phyloP scores from a whole-genome alignment of 176 grass and related monocot genomes.

The Carex parvula region DNA sequence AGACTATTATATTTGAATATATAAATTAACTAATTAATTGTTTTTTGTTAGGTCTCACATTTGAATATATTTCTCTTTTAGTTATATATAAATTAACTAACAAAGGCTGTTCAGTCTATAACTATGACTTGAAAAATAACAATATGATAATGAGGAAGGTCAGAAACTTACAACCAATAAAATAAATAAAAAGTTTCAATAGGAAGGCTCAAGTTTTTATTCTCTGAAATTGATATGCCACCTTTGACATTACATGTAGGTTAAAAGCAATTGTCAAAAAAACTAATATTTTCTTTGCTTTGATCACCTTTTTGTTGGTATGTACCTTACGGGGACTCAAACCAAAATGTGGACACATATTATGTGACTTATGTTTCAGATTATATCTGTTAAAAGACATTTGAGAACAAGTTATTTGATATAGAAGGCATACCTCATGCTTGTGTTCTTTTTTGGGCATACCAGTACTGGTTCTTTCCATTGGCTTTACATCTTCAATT shows the following conservation, averaged over 20 bases:
- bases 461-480: not conserved
- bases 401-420: not conserved
- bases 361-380: not conserved
- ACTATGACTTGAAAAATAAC: not conserved
- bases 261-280: slow-evolving; percentile 7
- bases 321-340: not conserved
- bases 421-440: slow-evolving; percentile 17
- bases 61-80: not conserved
- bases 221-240: slow-evolving; percentile 23
- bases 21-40: not conserved
- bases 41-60: not conserved
- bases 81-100: not conserved
- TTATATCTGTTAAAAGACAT: not conserved
- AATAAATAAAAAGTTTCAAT: not conserved
- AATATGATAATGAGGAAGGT: not conserved
- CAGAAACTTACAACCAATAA: not conserved
- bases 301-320: not conserved
- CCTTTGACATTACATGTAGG: slow-evolving; percentile 20
- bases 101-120: not conserved
- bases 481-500: slow-evolving; percentile 4
- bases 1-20: not conserved
- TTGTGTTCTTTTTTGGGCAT: not conserved
- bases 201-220: not conserved
- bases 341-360: not conserved
- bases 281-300: not conserved